Percentiles rank a stretch among this genome's conserved stretches.
Conservation (phyloP, 2,329 filamentous ascomycete species). For the Exophiala mesophila region DNA sequence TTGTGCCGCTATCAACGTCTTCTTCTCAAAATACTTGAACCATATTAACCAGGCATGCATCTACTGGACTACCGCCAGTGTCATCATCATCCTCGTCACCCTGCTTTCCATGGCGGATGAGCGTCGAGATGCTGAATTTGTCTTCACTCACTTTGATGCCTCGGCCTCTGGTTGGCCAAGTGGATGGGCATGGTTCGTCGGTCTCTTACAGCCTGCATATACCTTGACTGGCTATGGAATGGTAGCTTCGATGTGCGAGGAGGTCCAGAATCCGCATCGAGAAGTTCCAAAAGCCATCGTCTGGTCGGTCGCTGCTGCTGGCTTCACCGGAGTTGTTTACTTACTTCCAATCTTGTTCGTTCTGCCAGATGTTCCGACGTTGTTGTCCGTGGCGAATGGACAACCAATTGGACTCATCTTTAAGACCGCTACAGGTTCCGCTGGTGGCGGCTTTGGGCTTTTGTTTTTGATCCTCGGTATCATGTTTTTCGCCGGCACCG, state of each 20-base stretch:
- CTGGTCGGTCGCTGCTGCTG: conserved; percentile 46
- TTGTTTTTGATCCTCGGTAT: conserved; percentile 49
- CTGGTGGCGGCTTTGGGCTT: conserved; percentile 43
- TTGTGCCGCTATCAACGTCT: conserved; percentile 61
- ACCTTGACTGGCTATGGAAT: conserved; percentile 57
- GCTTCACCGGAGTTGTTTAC: conserved; percentile 47
- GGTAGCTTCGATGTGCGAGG: conserved; percentile 50
- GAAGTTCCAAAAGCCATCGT: conserved; percentile 49
- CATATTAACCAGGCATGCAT: conserved; percentile 69
- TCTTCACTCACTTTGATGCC: conserved; percentile 51
- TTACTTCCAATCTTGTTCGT: conserved; percentile 48
- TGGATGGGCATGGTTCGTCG: conserved; percentile 57
- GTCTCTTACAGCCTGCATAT: conserved; percentile 44
- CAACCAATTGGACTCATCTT: conserved; percentile 53
- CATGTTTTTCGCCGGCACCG: conserved; percentile 60
- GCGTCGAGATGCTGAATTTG: conserved; percentile 48
- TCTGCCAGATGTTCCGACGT: conserved; percentile 40
- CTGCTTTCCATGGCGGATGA: conserved; percentile 43
- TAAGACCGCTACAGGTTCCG: conserved; percentile 39
- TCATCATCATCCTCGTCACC: conserved; percentile 46
- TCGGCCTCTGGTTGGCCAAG: conserved; percentile 49
- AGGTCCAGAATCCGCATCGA: conserved; percentile 43
- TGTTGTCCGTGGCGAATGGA: conserved; percentile 36
- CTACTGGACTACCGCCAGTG: conserved; percentile 63
- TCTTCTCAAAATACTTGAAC: conserved; percentile 58